These are phyloP conservation scores for Thalia dealbata DNA, from an alignment of 176 grass and related monocot genomes.

Conservation along the genomic window DNA sequence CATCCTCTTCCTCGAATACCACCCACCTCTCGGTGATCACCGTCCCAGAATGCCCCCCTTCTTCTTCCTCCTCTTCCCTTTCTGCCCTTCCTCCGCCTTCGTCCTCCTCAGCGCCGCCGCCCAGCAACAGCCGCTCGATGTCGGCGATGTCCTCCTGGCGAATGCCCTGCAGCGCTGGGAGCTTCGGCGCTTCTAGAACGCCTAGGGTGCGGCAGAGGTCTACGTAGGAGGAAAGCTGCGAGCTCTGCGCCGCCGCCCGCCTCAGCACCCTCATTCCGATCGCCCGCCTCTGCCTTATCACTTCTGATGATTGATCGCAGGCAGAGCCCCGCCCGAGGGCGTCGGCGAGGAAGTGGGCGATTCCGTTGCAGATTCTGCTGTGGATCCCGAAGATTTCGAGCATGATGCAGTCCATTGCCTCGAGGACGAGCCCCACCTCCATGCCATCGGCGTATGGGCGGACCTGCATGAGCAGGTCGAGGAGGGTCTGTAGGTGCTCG, in stretches of 20 bases:
- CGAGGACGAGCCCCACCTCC: conserved; percentile 58
- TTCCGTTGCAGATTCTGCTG: conserved; percentile 70
- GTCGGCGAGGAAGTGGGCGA: conserved; percentile 53
- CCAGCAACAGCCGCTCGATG: not conserved
- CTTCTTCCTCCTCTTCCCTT: not conserved
- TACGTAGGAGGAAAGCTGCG: conserved; percentile 56
- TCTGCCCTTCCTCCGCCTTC: not conserved
- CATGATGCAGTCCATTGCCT: conserved; percentile 79
- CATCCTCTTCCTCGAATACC: conserved; percentile 47
- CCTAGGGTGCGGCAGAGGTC: conserved; percentile 54
- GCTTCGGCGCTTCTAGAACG: conserved; percentile 55
- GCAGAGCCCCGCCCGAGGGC: conserved; percentile 24
- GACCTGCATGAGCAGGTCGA: conserved; percentile 73
- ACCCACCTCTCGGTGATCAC: conserved; percentile 62
- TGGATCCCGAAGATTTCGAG: conserved; percentile 94
- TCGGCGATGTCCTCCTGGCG: conserved; percentile 21
- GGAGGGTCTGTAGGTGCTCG: conserved; percentile 49
- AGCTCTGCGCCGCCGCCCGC: conserved; percentile 44
- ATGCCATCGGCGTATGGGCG: conserved; percentile 75
- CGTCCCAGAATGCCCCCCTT: conserved; percentile 3
- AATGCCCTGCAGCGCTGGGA: conserved; percentile 45
- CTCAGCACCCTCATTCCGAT: conserved; percentile 50
- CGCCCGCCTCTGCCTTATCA: conserved; percentile 30
- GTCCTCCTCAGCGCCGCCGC: not conserved
- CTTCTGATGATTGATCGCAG: conserved; percentile 17